Base-by-base conservation (phyloP, 106 monocot genomes). In the Phalaenopsis equestris region DNA sequence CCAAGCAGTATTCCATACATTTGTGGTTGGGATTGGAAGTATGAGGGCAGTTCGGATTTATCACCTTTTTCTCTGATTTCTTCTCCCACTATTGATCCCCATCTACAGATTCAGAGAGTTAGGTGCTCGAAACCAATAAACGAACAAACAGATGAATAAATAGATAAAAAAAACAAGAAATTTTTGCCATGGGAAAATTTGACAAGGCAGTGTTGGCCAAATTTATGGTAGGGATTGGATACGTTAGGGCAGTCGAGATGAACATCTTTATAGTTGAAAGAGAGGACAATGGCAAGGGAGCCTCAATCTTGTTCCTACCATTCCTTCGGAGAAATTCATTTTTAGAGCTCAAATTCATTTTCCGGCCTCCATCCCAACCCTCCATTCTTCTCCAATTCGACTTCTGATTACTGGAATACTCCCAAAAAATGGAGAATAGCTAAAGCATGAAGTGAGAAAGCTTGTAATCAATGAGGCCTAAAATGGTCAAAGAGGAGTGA, bases 141-240 rank as follows among this genome's bases (percentile, higher is more conserved):
- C 2, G 17, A 72, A 72, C 1, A 19, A 38, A 12, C 2, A 45
- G 45, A 17, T 16, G 2, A 74, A 45, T 6, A 3, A 7, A 57
- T 2, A 16, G 15, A 3, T 16, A 18, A 3, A 14, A 57, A 4
- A 16, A 17, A 15, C 42, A 74, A 41, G 10, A 74, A 43, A 74
- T 74, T 19, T 74, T 43, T 42, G 41, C 74, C 42, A 36, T 14
- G 5, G 16, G 76, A 49, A 76, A 76, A 23, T 4, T 52, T 76
- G 16, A 30, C 76, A 48, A 76, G 17, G 76, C 76, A 76, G 76
- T 76, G 49, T 3, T 49, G 76, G 10, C 24, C 76, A 49, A 48
- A 76, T 17, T 76, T 76, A 42, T 76, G 76, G 76, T 76, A 76
- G 21, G 76, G 49, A 76, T 76, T 70, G 46, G 75, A 75, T 46